Percentiles rank a stretch among this genome's conserved stretches.
phyloP scores from a whole-genome alignment of 805 yeast species.

The Ogataea ramenticola region DNA sequence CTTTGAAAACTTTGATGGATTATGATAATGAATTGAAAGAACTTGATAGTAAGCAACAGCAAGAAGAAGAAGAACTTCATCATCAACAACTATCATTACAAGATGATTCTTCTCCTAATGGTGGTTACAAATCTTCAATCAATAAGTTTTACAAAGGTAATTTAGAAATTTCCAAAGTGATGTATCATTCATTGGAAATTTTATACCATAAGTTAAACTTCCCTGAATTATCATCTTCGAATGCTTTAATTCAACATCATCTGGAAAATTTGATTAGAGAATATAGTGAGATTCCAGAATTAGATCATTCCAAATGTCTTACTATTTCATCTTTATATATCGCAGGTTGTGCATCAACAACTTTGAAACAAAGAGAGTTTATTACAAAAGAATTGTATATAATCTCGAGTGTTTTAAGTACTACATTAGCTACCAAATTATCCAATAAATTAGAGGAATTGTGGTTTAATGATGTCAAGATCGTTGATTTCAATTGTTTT shows the following conservation, averaged over 20 bases:
- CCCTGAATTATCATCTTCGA: constrained; percentile 7
- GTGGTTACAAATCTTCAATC: neutral
- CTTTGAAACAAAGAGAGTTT: constrained; percentile 17
- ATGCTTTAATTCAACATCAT: constrained; percentile 20
- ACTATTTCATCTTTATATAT: constrained; percentile 19
- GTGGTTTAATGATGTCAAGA: constrained; percentile 20
- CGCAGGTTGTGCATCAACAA: constrained; percentile 20
- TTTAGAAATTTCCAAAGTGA: constrained; percentile 14
- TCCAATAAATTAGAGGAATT: constrained; percentile 19
- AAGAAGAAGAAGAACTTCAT: constrained; percentile 3
- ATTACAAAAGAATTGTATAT: constrained; percentile 20
- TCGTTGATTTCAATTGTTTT: constrained; percentile 9
- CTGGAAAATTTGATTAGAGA: constrained; percentile 17
- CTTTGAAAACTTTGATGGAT: constrained; percentile 24
- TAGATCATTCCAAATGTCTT: constrained; percentile 2
- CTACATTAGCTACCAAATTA: constrained; percentile 10
- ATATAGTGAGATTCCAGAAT: constrained; percentile 3
- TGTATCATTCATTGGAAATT: constrained; percentile 21
- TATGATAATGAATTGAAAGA: constrained; percentile 20
- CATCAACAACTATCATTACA: neutral
- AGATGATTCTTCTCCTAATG: neutral
- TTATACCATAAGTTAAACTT: constrained; percentile 18
- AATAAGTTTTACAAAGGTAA: constrained; percentile 1
- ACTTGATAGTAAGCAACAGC: no score
- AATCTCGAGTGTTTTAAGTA: constrained; percentile 5